Evolutionary conservation across 257 asterid genomes (phyloP).

Genomic region (Ligustrum vulgare): DNA sequence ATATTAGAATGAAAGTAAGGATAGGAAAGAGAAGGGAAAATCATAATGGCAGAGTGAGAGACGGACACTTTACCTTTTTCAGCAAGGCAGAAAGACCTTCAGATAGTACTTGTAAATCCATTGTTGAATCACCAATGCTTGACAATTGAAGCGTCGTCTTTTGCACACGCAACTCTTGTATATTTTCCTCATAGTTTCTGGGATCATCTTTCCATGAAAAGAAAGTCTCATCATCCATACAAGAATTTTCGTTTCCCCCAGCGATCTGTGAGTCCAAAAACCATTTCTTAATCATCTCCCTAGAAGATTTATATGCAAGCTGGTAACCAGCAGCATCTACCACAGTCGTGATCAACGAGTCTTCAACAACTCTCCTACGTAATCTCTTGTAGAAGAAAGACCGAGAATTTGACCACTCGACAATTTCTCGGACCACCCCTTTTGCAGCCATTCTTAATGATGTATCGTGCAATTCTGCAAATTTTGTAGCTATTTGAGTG

Average conservation of each 20-base stretch:
- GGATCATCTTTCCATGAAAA: slow-evolving; percentile 73
- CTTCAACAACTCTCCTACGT: slow-evolving; percentile 78
- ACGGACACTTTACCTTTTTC: slow-evolving; percentile 48
- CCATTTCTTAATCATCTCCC: slow-evolving; percentile 66
- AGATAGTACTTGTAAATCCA: slow-evolving; percentile 73
- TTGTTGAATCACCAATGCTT: slow-evolving; percentile 60
- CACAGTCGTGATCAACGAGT: slow-evolving; percentile 58
- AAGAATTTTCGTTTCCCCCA: slow-evolving; percentile 50
- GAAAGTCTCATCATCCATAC: slow-evolving; percentile 73
- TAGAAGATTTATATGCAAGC: slow-evolving; percentile 57
- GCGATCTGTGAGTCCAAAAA: slow-evolving; percentile 51
- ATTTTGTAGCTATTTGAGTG: slow-evolving; percentile 89
- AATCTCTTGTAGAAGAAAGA: slow-evolving; percentile 68
- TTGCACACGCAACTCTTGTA: slow-evolving; percentile 61
- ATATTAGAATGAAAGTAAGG: neutral
- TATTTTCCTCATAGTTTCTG: slow-evolving; percentile 63
- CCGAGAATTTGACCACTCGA: slow-evolving; percentile 76
- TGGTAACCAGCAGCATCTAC: slow-evolving; percentile 81
- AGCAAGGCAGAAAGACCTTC: slow-evolving; percentile 76
- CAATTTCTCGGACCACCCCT: slow-evolving; percentile 78
- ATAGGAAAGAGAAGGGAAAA: neutral
- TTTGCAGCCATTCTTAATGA: slow-evolving; percentile 93
- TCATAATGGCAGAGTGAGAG: neutral
- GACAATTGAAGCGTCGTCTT: slow-evolving; percentile 64
- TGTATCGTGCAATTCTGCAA: slow-evolving; percentile 95